These are phyloP conservation scores for Pseudocercospora vitis DNA, from an alignment of 2,329 filamentous ascomycete species.

Conservation along the genomic window DNA sequence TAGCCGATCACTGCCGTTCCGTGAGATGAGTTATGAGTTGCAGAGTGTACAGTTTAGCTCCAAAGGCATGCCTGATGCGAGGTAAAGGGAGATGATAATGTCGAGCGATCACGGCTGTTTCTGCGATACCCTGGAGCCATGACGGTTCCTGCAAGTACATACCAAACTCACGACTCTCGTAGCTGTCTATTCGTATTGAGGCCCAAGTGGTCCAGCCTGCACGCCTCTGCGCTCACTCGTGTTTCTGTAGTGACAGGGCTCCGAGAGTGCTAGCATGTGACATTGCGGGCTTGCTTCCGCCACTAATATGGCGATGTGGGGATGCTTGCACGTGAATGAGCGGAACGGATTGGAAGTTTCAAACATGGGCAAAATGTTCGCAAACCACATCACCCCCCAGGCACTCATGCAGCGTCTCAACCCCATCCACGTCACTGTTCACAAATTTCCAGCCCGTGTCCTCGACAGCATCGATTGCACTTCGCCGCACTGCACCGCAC, in stretches of 20 bases:
- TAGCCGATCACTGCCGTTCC: conserved; percentile 30
- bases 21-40: conserved; percentile 25
- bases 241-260: background rate
- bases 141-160: background rate
- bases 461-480: too few species aligned
- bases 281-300: background rate
- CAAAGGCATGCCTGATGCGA: conserved; percentile 22
- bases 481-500: background rate
- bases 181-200: conserved; percentile 5
- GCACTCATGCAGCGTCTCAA: background rate
- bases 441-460: too few species aligned
- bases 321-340: background rate
- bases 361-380: too few species aligned
- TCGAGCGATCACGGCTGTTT: background rate
- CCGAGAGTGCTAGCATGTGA: background rate
- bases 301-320: background rate
- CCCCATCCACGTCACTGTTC: background rate
- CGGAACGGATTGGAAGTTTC: too few species aligned
- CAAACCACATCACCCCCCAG: background rate
- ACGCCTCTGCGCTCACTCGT: background rate
- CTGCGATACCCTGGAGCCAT: conserved; percentile 13
- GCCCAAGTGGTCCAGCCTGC: background rate
- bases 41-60: background rate
- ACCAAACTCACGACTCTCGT: conserved; percentile 9
- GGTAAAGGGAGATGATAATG: conserved; percentile 18